phyloP scores from a whole-genome alignment of 2,329 filamentous ascomycete genomes.

The Seiridium unicorne region DNA sequence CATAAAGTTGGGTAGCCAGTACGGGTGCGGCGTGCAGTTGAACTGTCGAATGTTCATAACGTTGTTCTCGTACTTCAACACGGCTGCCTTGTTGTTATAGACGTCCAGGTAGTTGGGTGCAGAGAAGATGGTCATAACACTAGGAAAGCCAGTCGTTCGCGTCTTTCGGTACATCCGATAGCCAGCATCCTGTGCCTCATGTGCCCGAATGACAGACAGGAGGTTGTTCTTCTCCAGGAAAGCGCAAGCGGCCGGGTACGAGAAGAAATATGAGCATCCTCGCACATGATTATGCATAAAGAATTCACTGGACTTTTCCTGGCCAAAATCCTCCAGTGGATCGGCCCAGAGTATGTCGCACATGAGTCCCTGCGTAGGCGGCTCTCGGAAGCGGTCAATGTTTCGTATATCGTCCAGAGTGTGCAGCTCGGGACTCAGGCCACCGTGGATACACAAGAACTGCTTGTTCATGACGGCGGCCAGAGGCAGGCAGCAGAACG shows the following conservation, averaged over 20 bases:
- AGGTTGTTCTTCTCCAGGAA: conserved; percentile 99
- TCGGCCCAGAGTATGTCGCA: conserved; percentile 99
- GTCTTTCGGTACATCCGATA: conserved; percentile 99
- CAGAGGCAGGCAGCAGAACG: conserved; percentile 89
- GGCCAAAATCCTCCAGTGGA: conserved; percentile 95
- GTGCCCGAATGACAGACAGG: conserved; percentile 92
- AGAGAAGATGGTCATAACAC: conserved; percentile 99
- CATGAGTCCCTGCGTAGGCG: conserved; percentile 96
- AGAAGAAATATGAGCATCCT: conserved; percentile 99
- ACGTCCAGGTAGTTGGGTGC: conserved; percentile 98
- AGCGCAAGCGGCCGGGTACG: conserved; percentile 92
- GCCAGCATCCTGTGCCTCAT: conserved; percentile 97
- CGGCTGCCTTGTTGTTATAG: conserved; percentile 99
- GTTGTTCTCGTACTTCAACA: conserved; percentile 99
- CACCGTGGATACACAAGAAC: conserved; percentile 97
- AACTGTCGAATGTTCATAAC: conserved; percentile 99
- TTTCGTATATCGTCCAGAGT: conserved; percentile 91
- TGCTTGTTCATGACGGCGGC: conserved; percentile 99
- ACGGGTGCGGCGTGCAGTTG: conserved; percentile 98
- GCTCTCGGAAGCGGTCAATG: conserved; percentile 97
- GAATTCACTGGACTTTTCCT: conserved; percentile 97
- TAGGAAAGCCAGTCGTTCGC: conserved; percentile 94
- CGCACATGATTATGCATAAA: conserved; percentile 98
- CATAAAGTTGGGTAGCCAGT: conserved; percentile 99
- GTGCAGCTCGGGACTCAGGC: conserved; percentile 91